These are phyloP conservation scores for Pseudogymnoascus sp. DNA, from an alignment of 2,329 filamentous ascomycete genomes.

Conservation along the genomic window DNA sequence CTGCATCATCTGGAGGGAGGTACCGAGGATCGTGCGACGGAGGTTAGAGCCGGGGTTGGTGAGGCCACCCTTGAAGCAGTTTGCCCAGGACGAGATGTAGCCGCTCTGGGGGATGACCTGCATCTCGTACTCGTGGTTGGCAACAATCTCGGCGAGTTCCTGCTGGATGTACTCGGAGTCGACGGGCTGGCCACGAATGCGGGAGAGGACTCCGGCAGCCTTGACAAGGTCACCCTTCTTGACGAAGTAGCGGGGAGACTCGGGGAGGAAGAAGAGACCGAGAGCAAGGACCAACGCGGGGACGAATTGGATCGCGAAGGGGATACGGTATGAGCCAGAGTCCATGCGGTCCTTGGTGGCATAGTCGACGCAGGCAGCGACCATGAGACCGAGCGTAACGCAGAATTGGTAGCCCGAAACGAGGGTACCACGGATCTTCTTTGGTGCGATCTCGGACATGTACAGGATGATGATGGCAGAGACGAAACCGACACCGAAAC, in stretches of 20 bases:
- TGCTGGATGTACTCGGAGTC: constrained; percentile 68
- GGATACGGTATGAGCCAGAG: constrained; percentile 68
- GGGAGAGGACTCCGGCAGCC: constrained; percentile 54
- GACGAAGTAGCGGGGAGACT: constrained; percentile 80
- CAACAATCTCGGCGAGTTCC: constrained; percentile 77
- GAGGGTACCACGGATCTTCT: constrained; percentile 68
- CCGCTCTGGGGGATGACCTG: constrained; percentile 54
- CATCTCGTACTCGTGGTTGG: constrained; percentile 82
- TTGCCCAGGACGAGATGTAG: constrained; percentile 43
- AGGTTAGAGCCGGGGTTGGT: constrained; percentile 56
- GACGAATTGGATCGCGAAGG: constrained; percentile 69
- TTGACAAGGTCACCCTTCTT: constrained; percentile 62
- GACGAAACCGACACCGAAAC: constrained; percentile 72
- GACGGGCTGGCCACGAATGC: constrained; percentile 64
- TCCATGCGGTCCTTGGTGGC: constrained; percentile 53
- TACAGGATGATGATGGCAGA: constrained; percentile 75
- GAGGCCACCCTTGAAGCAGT: constrained; percentile 59
- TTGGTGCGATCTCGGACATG: constrained; percentile 55
- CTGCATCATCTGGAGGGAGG: constrained; percentile 73
- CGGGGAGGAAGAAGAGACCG: constrained; percentile 70
- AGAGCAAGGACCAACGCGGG: constrained; percentile 68
- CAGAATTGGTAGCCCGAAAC: constrained; percentile 81
- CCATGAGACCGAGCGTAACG: constrained; percentile 69
- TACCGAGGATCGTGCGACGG: constrained; percentile 63
- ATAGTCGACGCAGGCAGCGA: constrained; percentile 69